A percentile compares a stretch with the other conserved stretches of the same genome.
Evolutionary conservation across 1,284 basidiomycete species (phyloP).

Genomic region (Trametes sp.): DNA sequence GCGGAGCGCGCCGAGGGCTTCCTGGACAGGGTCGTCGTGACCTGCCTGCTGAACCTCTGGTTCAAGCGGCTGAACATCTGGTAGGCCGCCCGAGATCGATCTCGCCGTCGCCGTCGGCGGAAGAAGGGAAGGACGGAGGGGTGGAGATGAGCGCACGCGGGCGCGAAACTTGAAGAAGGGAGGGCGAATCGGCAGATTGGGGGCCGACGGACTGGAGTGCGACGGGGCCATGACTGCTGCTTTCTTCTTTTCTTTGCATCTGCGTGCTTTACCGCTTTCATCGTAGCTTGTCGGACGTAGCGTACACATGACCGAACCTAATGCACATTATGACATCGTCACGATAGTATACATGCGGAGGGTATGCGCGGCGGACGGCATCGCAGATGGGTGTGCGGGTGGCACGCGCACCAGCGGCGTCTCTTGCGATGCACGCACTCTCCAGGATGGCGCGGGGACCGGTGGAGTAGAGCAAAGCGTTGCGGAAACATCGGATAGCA

Average conservation of each 20-base stretch:
- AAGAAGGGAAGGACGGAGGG: not conserved
- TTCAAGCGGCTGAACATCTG: conserved; percentile 45
- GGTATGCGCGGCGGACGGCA: conserved; percentile 16
- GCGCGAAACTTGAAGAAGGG: not conserved
- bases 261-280: conserved; percentile 24
- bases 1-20: conserved; percentile 49
- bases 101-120: not conserved
- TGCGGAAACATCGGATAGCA: not conserved
- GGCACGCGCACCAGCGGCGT: not conserved
- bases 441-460: not conserved
- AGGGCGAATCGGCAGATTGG: not conserved
- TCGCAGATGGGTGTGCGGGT: conserved; percentile 13
- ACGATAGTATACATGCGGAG: conserved; percentile 31
- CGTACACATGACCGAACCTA: conserved; percentile 23
- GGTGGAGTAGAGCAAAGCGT: not conserved
- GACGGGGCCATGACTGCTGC: not conserved
- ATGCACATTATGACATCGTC: conserved; percentile 27
- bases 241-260: conserved; percentile 13
- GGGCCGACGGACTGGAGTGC: not conserved
- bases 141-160: not conserved
- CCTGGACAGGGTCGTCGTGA: conserved; percentile 62
- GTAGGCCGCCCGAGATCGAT: conserved; percentile 24
- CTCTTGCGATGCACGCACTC: not conserved
- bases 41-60: conserved; percentile 64
- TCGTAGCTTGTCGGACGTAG: conserved; percentile 23